phyloP scores from a whole-genome alignment of 2,329 filamentous ascomycete species.

The Epichloe gansuensis region DNA sequence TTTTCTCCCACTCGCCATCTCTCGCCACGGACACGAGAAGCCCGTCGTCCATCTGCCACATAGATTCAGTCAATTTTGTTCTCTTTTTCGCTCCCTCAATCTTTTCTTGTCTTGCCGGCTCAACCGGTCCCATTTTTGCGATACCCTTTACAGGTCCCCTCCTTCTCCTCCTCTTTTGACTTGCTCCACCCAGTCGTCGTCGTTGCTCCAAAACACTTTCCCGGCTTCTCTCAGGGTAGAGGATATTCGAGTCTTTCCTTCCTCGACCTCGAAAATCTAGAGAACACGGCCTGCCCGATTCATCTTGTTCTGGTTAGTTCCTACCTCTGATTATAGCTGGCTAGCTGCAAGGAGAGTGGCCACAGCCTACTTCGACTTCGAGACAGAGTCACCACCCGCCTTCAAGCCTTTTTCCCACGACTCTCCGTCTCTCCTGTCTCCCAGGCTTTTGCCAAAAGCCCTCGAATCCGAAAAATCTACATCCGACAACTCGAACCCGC shows the following conservation, averaged over 20 bases:
- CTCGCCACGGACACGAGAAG: not conserved
- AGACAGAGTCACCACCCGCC: not conserved
- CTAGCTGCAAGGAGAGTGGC: not conserved
- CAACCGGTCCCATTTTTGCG: not conserved
- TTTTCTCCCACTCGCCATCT: not conserved
- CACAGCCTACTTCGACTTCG: slow-evolving; percentile 1
- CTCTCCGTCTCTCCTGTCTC: not conserved
- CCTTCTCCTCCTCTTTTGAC: not conserved
- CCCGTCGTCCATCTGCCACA: not conserved
- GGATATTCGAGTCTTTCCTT: slow-evolving; percentile 1
- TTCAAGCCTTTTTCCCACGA: not conserved
- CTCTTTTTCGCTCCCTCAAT: not conserved
- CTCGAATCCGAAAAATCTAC: not conserved
- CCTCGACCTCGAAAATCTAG: not conserved
- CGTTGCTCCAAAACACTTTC: slow-evolving; percentile 1
- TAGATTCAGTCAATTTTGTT: not conserved
- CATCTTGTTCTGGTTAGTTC: not conserved
- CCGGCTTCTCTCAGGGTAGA: not conserved
- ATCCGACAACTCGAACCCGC: not conserved
- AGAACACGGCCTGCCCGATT: not conserved
- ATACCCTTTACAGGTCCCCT: slow-evolving; percentile 3
- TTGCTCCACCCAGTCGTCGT: not conserved
- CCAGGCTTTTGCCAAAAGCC: not conserved
- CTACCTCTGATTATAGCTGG: not conserved
- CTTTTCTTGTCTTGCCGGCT: not conserved